Conservation (phyloP, 345 rosid genomes). For the Boechera divaricarpa region DNA sequence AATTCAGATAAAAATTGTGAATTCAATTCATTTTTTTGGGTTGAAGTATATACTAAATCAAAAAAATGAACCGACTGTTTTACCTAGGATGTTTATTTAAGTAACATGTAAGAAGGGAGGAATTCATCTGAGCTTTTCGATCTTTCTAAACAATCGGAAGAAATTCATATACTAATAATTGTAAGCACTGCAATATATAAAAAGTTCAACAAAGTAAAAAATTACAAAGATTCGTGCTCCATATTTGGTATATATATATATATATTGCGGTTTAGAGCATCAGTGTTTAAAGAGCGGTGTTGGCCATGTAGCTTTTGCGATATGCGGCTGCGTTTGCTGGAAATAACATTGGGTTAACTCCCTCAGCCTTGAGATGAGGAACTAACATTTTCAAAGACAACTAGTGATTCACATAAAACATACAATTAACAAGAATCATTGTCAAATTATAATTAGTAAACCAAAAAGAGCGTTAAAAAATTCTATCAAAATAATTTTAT, state of each 20-base stretch:
- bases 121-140: too few relatives aligned
- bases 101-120: too few relatives aligned
- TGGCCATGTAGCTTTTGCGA: not conserved
- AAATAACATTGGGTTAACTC: not conserved
- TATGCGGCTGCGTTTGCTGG: not conserved
- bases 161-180: not conserved
- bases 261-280: not conserved
- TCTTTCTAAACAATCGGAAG: too few relatives aligned
- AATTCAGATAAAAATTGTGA: too few relatives aligned
- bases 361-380: slow-evolving; percentile 1
- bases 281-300: not conserved
- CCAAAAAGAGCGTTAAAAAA: not conserved
- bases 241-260: not conserved
- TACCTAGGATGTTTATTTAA: too few relatives aligned
- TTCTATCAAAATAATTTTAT: not conserved
- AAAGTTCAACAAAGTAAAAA: slow-evolving; percentile 6
- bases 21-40: too few relatives aligned
- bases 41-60: too few relatives aligned
- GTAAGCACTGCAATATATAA: not conserved
- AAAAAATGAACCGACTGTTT: too few relatives aligned
- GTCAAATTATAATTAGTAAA: not conserved
- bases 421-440: not conserved
- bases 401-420: not conserved
- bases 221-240: slow-evolving; percentile 1
- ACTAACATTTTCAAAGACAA: not conserved